Evolutionary conservation across 2,329 filamentous ascomycete species (phyloP).

Genomic region (Alternaria brassicae): DNA sequence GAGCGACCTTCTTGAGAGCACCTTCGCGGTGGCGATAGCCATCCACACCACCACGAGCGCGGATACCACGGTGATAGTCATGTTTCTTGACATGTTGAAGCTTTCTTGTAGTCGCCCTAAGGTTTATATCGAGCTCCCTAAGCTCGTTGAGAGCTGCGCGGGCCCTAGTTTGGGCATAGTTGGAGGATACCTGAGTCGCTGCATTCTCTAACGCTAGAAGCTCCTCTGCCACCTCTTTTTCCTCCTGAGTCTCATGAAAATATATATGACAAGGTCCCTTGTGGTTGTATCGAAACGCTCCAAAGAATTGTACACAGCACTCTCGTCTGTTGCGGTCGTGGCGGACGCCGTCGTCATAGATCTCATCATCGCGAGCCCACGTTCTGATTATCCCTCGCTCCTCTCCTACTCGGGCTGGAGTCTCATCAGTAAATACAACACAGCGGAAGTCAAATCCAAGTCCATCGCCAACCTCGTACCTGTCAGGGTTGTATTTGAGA

Average conservation of each 20-base stretch:
- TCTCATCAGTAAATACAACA: constrained; percentile 10
- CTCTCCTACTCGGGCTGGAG: constrained; percentile 4
- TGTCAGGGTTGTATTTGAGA: constrained; percentile 1
- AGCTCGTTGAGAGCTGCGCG: not conserved
- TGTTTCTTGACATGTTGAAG: constrained; percentile 4
- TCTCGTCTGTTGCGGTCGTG: not conserved
- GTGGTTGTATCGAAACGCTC: constrained; percentile 4
- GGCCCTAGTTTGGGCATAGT: not conserved
- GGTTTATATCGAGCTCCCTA: not conserved
- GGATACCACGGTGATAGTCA: not conserved
- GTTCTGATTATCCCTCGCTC: not conserved
- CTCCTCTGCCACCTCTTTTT: not conserved
- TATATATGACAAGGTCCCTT: constrained; percentile 9
- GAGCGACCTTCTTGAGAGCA: constrained; percentile 3
- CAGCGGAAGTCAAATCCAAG: not conserved
- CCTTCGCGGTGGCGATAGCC: constrained; percentile 5
- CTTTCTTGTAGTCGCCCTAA: not conserved
- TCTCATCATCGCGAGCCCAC: not conserved
- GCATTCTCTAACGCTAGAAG: not conserved
- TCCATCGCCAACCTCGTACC: not conserved
- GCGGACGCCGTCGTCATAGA: not conserved
- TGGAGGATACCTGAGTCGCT: not conserved
- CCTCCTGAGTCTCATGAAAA: not conserved
- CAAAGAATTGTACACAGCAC: constrained; percentile 3
- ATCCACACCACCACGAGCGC: not conserved